A percentile compares a stretch with the other conserved stretches of the same genome.
These are phyloP conservation scores for Aspergillus quadrilineatus DNA, from an alignment of 2,329 filamentous ascomycete species.

Conservation along the genomic window DNA sequence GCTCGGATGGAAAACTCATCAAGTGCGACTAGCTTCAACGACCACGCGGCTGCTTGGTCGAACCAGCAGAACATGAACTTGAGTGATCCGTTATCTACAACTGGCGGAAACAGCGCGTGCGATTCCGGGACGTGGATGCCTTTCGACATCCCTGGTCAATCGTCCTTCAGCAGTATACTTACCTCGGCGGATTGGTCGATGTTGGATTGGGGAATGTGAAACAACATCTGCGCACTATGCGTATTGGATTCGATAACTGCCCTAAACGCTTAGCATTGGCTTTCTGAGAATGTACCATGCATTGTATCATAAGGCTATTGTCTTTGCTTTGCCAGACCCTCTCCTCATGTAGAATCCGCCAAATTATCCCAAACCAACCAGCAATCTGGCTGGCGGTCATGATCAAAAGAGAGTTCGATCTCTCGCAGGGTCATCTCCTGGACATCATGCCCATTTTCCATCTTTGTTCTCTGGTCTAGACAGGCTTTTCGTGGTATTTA, in stretches of 20 bases:
- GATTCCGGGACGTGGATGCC: background rate
- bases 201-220: conserved; percentile 6
- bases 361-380: no score
- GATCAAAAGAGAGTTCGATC: no score
- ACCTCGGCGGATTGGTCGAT: background rate
- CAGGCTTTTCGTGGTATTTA: background rate
- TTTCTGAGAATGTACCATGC: background rate
- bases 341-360: no score
- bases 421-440: no score
- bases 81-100: background rate
- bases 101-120: background rate
- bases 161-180: background rate
- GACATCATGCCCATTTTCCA: no score
- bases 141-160: background rate
- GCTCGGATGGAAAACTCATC: background rate
- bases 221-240: no score
- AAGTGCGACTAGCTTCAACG: background rate
- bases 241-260: background rate
- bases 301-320: no score
- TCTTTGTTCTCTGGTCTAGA: background rate
- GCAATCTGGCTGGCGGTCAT: no score
- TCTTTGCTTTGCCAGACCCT: no score
- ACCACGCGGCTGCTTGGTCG: background rate
- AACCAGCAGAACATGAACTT: background rate
- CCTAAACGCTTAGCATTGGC: no score